Evolutionary conservation across 2,329 filamentous ascomycete species (phyloP), one percentile per base, ranked within the genome.

Genomic region (Hawksworthiomyces lignivorus): DNA sequence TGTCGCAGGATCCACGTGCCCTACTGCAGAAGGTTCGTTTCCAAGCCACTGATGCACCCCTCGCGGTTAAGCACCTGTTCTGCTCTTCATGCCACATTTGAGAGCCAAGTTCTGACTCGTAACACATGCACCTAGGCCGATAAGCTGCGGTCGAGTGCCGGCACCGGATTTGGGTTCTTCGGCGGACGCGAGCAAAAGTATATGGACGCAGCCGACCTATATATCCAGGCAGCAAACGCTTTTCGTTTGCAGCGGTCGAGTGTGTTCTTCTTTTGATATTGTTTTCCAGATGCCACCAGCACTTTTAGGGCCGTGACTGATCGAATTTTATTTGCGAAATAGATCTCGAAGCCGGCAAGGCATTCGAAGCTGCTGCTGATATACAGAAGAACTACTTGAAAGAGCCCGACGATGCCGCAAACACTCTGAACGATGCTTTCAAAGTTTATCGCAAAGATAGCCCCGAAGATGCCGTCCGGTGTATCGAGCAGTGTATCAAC

Each of bases 341-440:
- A 92, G 87, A 82, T 65, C 80, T 82, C 59, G 87, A 94, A 65
- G 88, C 90, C 12, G 90, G 88, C 18, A 75, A 84, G 56, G 82
- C 87, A 11, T 94, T 95, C 52, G 87, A 95, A 61, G 77, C 82
- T 62, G 87, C 87, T 11, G 90, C 88, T n/a, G 64, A 75, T 32
- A 81, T 97, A 46, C 87, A 94, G 62, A 76, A 69, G 37, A 74
- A 80, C 51, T 82, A 89, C 54, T 75, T 97, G 38, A 94, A 88
- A 59, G 89, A 97, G 58, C 86, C 84, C 31, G 87, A 94, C 60
- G 92, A 97, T 59, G 87, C 88, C 36, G 89, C 90, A 50, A 94
- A 94, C 64, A 83, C 84, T 36, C 70, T 88, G 37, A 78, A 83
- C 56, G 89, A 97, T 62, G 92, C 92, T 39, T 97, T 89, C 75